phyloP scores from a whole-genome alignment of 2,329 filamentous ascomycete genomes.

The Trichoderma koningii region DNA sequence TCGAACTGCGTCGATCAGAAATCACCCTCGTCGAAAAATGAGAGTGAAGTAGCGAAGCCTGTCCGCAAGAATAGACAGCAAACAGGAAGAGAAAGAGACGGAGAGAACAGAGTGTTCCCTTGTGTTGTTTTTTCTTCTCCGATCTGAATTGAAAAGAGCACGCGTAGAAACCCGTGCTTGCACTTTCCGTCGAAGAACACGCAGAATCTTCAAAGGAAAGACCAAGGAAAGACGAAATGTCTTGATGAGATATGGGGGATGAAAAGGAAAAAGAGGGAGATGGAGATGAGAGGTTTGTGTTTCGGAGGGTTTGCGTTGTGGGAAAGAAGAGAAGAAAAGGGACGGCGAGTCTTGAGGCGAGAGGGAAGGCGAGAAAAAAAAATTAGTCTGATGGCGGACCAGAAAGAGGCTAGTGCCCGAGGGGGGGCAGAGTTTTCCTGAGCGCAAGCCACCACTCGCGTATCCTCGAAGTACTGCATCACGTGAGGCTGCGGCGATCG shows the following conservation, averaged over 20 bases:
- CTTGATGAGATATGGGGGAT: conserved; percentile 37
- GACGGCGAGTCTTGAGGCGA: conserved; percentile 30
- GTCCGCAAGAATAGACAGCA: conserved; percentile 38
- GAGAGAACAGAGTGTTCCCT: conserved; percentile 40
- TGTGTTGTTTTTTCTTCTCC: conserved; percentile 34
- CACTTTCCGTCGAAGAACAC: conserved; percentile 47
- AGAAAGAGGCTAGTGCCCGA: conserved; percentile 39
- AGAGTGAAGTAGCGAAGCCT: conserved; percentile 36
- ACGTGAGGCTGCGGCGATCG: background rate
- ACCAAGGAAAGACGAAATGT: conserved; percentile 46
- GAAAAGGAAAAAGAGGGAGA: conserved; percentile 35
- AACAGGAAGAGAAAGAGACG: conserved; percentile 38
- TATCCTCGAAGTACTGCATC: conserved; percentile 14
- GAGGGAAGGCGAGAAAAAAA: conserved; percentile 28
- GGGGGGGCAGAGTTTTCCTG: conserved; percentile 31
- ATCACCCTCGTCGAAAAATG: conserved; percentile 39
- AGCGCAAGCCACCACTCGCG: conserved; percentile 15
- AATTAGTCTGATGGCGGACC: conserved; percentile 29
- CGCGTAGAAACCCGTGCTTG: conserved; percentile 38
- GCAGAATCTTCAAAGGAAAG: conserved; percentile 52
- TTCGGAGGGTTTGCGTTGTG: conserved; percentile 36
- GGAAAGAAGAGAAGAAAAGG: conserved; percentile 37
- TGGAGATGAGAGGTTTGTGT: conserved; percentile 38
- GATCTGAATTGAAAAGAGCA: conserved; percentile 39
- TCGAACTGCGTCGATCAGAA: conserved; percentile 29